phyloP scores from a whole-genome alignment of 768 basidiomycete genomes.

The Sarcomyxa edulis region DNA sequence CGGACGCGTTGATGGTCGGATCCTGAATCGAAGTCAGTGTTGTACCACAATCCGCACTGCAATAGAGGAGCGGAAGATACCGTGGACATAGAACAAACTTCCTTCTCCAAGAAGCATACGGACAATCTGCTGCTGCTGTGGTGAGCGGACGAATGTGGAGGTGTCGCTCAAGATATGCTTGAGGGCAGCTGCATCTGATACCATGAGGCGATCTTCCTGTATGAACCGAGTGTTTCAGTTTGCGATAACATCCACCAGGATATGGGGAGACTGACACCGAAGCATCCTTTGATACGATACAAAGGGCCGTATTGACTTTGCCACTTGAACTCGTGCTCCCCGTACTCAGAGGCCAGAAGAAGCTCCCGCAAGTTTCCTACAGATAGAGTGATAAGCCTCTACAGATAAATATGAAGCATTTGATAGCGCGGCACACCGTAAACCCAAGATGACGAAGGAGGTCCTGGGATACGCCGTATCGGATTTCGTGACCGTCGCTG shows the following conservation, averaged over 20 bases:
- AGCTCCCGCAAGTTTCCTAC: constrained; percentile 8
- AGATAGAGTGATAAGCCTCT: too few relatives aligned
- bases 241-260: not conserved
- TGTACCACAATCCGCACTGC: too few relatives aligned
- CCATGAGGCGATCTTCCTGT: constrained; percentile 6
- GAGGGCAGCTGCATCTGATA: constrained; percentile 7
- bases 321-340: constrained; percentile 10
- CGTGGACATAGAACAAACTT: constrained; percentile 5
- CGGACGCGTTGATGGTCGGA: constrained; percentile 7
- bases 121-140: constrained; percentile 6
- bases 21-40: too few relatives aligned
- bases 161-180: constrained; percentile 9
- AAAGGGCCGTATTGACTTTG: constrained; percentile 8
- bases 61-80: too few relatives aligned
- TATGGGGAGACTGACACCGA: too few relatives aligned
- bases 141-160: constrained; percentile 1
- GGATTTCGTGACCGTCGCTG: too few relatives aligned
- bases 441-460: too few relatives aligned
- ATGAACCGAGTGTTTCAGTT: not conserved
- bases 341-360: constrained; percentile 10
- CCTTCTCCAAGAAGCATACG: constrained; percentile 7
- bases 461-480: too few relatives aligned
- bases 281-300: constrained; percentile 9
- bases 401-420: too few relatives aligned
- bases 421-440: too few relatives aligned